A percentile compares a stretch with the other conserved stretches of the same genome.
These are phyloP conservation scores for Corymbia calophylla DNA, from an alignment of 441 rosid genomes.

Conservation along the genomic window DNA sequence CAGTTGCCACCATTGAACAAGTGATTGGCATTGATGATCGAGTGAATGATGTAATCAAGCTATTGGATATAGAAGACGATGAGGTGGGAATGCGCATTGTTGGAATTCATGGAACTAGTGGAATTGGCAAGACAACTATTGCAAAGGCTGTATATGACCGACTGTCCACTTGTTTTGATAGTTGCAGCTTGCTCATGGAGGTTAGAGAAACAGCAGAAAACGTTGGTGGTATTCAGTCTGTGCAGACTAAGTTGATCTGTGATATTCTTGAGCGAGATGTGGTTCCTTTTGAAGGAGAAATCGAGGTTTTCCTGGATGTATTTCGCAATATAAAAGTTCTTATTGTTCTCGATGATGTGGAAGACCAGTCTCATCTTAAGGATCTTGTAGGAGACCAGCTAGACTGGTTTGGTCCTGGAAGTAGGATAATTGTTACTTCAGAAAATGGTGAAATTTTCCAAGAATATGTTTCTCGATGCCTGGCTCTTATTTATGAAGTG, in stretches of 20 bases:
- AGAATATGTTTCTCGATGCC: background rate
- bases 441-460: background rate
- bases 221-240: background rate
- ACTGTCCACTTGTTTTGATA: background rate
- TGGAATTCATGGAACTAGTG: background rate
- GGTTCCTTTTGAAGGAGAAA: background rate
- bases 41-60: background rate
- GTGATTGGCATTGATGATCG: background rate
- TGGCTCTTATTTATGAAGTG: background rate
- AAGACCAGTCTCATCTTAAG: background rate
- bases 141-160: background rate
- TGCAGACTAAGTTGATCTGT: background rate
- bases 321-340: background rate
- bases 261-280: background rate
- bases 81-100: no score
- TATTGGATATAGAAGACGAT: background rate
- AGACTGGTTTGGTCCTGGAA: background rate
- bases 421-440: background rate
- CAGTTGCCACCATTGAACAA: background rate
- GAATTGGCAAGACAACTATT: background rate
- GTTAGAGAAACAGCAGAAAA: background rate
- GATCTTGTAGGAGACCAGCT: background rate
- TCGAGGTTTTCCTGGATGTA: background rate
- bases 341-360: background rate
- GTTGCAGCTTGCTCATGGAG: background rate